Evolutionary conservation across 208 protist species (phyloP), one percentile per base, ranked within the genome.

Genomic region (Leptomonas pyrrhocoris): DNA sequence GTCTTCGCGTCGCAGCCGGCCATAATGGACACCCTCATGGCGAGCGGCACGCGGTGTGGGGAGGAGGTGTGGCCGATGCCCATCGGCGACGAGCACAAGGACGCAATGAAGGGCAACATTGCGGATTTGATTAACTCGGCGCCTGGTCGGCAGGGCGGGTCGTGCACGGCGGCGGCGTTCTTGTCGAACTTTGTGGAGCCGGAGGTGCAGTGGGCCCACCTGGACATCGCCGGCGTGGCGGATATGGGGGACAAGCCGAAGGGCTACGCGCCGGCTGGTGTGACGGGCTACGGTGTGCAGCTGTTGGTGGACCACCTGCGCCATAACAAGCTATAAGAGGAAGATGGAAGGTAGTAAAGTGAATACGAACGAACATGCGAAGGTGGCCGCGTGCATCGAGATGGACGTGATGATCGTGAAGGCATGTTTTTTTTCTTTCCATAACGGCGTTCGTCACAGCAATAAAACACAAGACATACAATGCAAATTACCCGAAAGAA

Each of bases 11-110:
- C 88, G 63, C 67, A 77, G 36, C 46, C 70, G 30, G 15, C 21
- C n/a, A 74, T 94, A 28, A 60, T 66, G 30, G 73, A 81, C 45
- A 43, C 60, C 13, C 79, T 96, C 27, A 88, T 86, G 79, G 15
- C 57, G 18, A 68, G 75, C n/a, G 89, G 92, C 15, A 72, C 73
- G 28, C 81, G 59, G 42, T 76, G 72, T 36, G 88, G 86, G 2
- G 89, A 96, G 71, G 82, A 90, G 85, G 6, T 94, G 67, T 96
- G 92, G 92, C 89, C 88, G 19, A 88, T 96, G 89, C 92, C 92
- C n/a, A 79, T 94, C 28, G 87, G 80, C 27, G 80, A 86, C 28
- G 92, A 96, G 77, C 89, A 94, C 77, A 57, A 66, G 40, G 70
- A 87, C 31, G 61, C 79, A 50, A 83, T 96, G 67, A 88, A 88